A percentile compares a stretch with the other conserved stretches of the same genome.
phyloP scores from a whole-genome alignment of 208 protist species.

The Leishmania tropica region DNA sequence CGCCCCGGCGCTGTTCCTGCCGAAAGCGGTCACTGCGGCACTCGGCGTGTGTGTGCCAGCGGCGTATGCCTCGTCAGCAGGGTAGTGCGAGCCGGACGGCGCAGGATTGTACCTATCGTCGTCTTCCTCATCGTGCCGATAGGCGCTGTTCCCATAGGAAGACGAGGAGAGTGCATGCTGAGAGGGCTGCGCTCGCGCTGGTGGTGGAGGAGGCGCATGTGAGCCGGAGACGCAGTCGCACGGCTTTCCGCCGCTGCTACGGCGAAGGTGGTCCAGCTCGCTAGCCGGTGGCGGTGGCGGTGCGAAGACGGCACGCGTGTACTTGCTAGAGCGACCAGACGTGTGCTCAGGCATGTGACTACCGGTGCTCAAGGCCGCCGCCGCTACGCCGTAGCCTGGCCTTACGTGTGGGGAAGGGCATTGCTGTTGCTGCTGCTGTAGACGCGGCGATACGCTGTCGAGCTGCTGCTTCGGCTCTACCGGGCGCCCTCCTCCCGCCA shows the following conservation, averaged over 20 bases:
- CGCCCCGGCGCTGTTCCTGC: neutral
- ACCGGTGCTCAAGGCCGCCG: conserved; percentile 2
- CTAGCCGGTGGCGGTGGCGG: too few species aligned
- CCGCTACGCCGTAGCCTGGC: neutral
- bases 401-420: neutral
- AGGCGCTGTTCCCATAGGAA: neutral
- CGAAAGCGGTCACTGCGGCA: neutral
- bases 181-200: conserved; percentile 1
- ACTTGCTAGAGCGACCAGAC: conserved; percentile 24
- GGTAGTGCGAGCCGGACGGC: neutral
- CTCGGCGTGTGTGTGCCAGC: neutral
- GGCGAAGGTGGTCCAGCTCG: too few species aligned
- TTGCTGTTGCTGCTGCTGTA: conserved; percentile 5
- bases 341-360: conserved; percentile 14
- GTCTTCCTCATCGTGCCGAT: neutral
- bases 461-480: neutral
- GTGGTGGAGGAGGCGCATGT: too few species aligned
- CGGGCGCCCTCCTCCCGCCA: neutral
- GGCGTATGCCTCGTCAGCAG: neutral
- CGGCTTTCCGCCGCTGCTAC: too few species aligned
- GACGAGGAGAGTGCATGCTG: neutral
- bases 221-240: too few species aligned
- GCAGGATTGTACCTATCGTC: neutral
- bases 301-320: neutral
- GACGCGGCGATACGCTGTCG: neutral